Percentiles rank a stretch among this genome's conserved stretches.
Conservation (phyloP, 495 filamentous ascomycete species). For the Lophiostoma macrostomum region DNA sequence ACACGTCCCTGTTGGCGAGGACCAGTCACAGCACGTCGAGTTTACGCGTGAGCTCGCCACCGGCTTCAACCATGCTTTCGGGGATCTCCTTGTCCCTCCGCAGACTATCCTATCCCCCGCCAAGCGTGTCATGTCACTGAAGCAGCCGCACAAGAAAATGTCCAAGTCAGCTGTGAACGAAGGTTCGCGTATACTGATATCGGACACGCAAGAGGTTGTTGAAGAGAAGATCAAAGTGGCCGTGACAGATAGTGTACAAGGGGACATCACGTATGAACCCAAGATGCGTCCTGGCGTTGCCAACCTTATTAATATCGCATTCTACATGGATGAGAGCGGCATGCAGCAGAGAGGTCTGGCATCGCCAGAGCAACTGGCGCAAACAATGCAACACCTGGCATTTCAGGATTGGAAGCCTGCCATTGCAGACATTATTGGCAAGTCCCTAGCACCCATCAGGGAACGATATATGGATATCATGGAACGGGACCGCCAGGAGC, state of each 20-base stretch:
- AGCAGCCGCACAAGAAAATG: conserved; percentile 77
- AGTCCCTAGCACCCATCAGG: too few species aligned
- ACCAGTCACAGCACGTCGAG: conserved; percentile 91
- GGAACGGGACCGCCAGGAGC: too few species aligned
- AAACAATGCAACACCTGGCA: too few species aligned
- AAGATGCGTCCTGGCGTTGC: conserved; percentile 71
- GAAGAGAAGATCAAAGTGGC: conserved; percentile 64
- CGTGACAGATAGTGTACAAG: conserved; percentile 67
- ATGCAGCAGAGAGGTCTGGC: too few species aligned
- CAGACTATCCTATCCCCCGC: conserved; percentile 73
- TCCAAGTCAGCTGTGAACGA: conserved; percentile 75
- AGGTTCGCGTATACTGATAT: conserved; percentile 77
- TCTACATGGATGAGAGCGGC: conserved; percentile 56
- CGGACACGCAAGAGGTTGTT: conserved; percentile 62
- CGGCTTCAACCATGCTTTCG: conserved; percentile 75
- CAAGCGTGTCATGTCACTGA: conserved; percentile 85
- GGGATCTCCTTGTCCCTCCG: conserved; percentile 56
- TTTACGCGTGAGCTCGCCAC: conserved; percentile 79
- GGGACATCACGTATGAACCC: conserved; percentile 72
- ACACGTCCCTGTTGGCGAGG: conserved; percentile 92
- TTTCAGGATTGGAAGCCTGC: too few species aligned
- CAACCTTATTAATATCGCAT: conserved; percentile 76
- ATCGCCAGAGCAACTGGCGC: conserved; percentile 54
- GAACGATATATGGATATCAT: too few species aligned
- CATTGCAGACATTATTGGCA: too few species aligned